Evolutionary conservation across 2,329 filamentous ascomycete genomes (phyloP), one percentile per base, ranked within the genome.

Genomic region (Talaromyces sp.): DNA sequence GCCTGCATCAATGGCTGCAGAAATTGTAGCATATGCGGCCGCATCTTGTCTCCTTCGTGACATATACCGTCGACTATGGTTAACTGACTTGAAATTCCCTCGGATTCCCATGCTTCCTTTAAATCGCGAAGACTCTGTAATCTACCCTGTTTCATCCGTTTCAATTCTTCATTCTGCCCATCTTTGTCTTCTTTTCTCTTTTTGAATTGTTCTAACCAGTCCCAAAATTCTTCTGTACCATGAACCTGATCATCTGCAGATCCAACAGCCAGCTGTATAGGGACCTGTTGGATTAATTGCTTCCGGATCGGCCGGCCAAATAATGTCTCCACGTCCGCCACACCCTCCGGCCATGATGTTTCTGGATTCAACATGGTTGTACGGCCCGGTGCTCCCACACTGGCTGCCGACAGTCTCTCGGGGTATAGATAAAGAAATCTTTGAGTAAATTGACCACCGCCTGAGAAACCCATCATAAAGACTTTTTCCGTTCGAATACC

Each of bases 371-470:
- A 63, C 6, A 45, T 15, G n/a, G 74, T 76, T 5, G 67, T 65
- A n/a, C 67, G 61, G 1, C 73, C 75, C 8, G 74, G 75, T 7
- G 75, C 74, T 22, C 75, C 75, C n/a, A 76, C 58, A 61, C 72
- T 75, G 5, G 71, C 70, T 17, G 70, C 71, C 3, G 65, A 58
- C 1, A 76, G 45, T 8, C 71, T 70, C 62, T 76, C 72, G 2
- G 75, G 72, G 65, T 76, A 68, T 27, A 77, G 62, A 64, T 75
- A 76, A 15, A 76, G 63, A 60, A 77, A 75, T 15, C 74, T 69
- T 40, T 74, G 73, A 0, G 68, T 67, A 61, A 76, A 76, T 63
- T 77, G 74, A 2, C 73, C 75, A 22, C 74, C 75, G 0, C 72
- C 75, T 6, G 73, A 74, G 45, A 73, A 76, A 1, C 74, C 75